These are phyloP conservation scores for Candida easanensis DNA, from an alignment of 805 yeast genomes.

Conservation along the genomic window DNA sequence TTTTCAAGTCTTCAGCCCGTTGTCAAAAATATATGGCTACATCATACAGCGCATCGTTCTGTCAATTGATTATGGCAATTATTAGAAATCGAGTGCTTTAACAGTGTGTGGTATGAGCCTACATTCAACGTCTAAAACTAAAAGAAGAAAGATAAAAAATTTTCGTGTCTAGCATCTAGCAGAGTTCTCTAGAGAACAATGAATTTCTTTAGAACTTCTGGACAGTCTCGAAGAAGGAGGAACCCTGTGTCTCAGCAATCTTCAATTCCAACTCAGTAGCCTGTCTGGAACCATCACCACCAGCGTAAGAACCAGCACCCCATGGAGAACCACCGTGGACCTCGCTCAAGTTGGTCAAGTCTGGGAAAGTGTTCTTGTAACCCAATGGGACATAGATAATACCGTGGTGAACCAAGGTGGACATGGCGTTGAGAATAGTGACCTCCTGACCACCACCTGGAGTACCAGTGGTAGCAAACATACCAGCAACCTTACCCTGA, in stretches of 20 bases:
- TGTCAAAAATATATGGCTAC: too few relatives aligned
- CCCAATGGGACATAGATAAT: conserved; percentile 77
- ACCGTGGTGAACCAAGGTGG: conserved; percentile 73
- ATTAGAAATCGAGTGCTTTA: too few relatives aligned
- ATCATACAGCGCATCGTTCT: too few relatives aligned
- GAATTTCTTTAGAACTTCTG: conserved; percentile 20
- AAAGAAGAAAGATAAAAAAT: not conserved
- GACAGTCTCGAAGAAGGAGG: conserved; percentile 50
- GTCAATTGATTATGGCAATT: too few relatives aligned
- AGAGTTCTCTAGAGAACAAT: too few relatives aligned
- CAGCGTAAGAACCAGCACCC: conserved; percentile 85
- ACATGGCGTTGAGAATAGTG: conserved; percentile 57
- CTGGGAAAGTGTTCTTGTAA: conserved; percentile 54
- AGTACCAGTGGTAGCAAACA: conserved; percentile 68
- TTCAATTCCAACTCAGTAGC: conserved; percentile 62
- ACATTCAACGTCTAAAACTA: not conserved
- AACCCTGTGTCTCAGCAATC: conserved; percentile 68
- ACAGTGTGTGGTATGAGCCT: too few relatives aligned
- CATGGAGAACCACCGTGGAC: conserved; percentile 82
- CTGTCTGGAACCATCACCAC: conserved; percentile 70
- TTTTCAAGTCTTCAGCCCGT: too few relatives aligned
- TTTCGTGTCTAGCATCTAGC: not conserved
- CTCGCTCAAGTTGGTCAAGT: conserved; percentile 56
- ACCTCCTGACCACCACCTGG: conserved; percentile 80
- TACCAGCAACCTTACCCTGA: conserved; percentile 70